phyloP scores from a whole-genome alignment of 768 basidiomycete genomes.

The Lactarius hatsudake region DNA sequence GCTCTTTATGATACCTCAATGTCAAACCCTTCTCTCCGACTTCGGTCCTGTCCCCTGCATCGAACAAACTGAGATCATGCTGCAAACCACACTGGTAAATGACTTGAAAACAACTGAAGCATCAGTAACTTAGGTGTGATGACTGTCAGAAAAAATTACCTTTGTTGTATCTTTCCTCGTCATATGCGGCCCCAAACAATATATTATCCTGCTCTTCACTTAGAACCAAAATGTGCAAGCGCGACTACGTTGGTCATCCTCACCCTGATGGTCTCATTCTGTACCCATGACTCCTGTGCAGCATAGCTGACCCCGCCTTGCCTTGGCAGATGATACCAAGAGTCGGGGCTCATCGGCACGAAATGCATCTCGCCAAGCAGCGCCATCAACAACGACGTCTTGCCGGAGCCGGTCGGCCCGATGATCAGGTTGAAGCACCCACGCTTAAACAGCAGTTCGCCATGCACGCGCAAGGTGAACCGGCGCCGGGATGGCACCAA shows the following conservation, averaged over 20 bases:
- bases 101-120: background rate
- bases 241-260: background rate
- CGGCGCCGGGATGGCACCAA: constrained; percentile 45
- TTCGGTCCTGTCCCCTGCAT: constrained; percentile 51
- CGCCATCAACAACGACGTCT: constrained; percentile 66
- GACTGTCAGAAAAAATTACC: constrained; percentile 27
- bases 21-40: constrained; percentile 59
- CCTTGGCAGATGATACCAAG: constrained; percentile 70
- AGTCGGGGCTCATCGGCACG: constrained; percentile 46
- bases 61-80: constrained; percentile 46
- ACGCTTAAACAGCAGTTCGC: constrained; percentile 52
- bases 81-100: constrained; percentile 30
- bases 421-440: constrained; percentile 56
- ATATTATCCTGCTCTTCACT: constrained; percentile 45
- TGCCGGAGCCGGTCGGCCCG: constrained; percentile 57
- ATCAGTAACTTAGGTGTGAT: background rate
- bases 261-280: constrained; percentile 72
- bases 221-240: background rate
- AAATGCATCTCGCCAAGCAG: constrained; percentile 70
- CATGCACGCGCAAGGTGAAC: constrained; percentile 51
- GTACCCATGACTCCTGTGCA: constrained; percentile 83
- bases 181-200: constrained; percentile 46
- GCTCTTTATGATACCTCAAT: constrained; percentile 31
- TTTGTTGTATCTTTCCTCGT: constrained; percentile 44
- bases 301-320: constrained; percentile 71